These are phyloP conservation scores for Begonia fuchsioides DNA, from an alignment of 306 rosid species.

Conservation along the genomic window DNA sequence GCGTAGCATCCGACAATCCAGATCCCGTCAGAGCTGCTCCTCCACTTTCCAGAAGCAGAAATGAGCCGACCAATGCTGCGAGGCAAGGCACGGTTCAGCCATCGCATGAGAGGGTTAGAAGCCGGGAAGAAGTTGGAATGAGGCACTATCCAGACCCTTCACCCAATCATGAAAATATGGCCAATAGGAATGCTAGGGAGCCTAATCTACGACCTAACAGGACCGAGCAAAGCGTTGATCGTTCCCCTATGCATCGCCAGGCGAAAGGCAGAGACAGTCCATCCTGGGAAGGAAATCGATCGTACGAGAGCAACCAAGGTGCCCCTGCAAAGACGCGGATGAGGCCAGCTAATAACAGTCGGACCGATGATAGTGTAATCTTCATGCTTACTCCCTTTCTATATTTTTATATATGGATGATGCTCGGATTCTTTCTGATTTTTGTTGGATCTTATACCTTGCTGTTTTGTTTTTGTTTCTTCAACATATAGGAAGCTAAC, in stretches of 20 bases:
- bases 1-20: slow-evolving; percentile 22
- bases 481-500: too few species aligned
- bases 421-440: not conserved
- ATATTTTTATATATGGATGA: not conserved
- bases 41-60: slow-evolving; percentile 18
- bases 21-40: slow-evolving; percentile 31
- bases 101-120: slow-evolving; percentile 24
- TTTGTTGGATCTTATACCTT: not conserved
- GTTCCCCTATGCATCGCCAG: not conserved
- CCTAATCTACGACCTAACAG: not conserved
- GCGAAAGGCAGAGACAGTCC: slow-evolving; percentile 1
- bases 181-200: not conserved
- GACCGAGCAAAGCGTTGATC: not conserved
- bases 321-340: not conserved
- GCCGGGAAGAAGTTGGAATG: slow-evolving; percentile 39
- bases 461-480: not conserved
- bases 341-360: not conserved
- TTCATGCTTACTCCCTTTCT: not conserved
- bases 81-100: slow-evolving; percentile 18
- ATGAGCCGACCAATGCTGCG: slow-evolving; percentile 14
- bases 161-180: not conserved
- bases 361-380: not conserved
- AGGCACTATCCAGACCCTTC: not conserved
- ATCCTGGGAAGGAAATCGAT: not conserved
- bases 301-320: not conserved